Evolutionary conservation across 202 grass and related monocot species (phyloP).

Genomic region (Hordeum pubiflorum): DNA sequence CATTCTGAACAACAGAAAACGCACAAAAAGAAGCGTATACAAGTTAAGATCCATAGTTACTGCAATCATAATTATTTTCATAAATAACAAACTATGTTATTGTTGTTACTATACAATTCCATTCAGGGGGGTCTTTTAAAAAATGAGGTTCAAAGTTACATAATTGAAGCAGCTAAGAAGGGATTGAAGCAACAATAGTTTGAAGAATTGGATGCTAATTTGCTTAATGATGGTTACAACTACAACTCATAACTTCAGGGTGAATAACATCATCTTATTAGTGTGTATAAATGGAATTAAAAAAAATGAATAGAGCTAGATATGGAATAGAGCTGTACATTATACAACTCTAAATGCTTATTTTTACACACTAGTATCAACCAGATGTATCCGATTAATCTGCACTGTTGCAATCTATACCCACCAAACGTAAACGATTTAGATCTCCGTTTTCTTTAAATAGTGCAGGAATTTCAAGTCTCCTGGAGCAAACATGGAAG

Average conservation of each 20-base stretch:
- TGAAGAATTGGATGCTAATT: not conserved
- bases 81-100: not conserved
- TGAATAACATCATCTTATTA: not conserved
- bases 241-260: not conserved
- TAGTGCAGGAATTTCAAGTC: not conserved
- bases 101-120: not conserved
- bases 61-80: conserved; percentile 3
- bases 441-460: not conserved
- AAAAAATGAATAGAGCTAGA: not conserved
- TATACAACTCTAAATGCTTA: not conserved
- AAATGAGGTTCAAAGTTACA: not conserved
- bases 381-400: not conserved
- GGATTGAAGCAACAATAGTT: not conserved
- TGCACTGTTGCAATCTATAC: not conserved
- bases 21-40: not conserved
- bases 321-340: not conserved
- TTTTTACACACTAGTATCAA: not conserved
- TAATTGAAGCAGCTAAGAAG: not conserved
- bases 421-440: not conserved
- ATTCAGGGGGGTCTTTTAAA: not conserved
- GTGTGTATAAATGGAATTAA: not conserved
- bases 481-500: not conserved
- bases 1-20: conserved; percentile 58
- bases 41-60: conserved; percentile 1
- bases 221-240: not conserved